Evolutionary conservation across 768 basidiomycete genomes (phyloP), one percentile per base, ranked within the genome.

Genomic region (Pisolithus microcarpus): DNA sequence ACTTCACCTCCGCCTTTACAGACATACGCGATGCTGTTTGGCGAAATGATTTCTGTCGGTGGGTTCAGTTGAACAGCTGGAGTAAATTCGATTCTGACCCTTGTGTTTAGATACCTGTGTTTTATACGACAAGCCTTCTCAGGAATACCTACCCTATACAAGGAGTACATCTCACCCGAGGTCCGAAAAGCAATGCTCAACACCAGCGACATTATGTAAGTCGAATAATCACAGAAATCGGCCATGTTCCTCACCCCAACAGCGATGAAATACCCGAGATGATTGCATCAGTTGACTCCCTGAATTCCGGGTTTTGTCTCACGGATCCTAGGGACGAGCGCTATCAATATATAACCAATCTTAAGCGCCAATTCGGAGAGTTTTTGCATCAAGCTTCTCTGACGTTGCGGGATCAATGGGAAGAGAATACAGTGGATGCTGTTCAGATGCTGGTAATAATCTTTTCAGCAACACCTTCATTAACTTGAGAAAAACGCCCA

Each of bases 31-130:
- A 87, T 59, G 79, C 70, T 51, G 68, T 79, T 39, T 73, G 78
- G 53, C 79, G 86, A 38, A 90, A 88, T 59, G 88, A 89, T 63
- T 89, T 91, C 61, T 96, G 93, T 69, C 79, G 91, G 80, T 85
- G 66, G 52, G 73, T 62, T 15, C 18, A n/a, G 18, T 36, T 8
- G 31, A 7, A 5, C 34, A n/a, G 10, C 18, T 28, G 43, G 15
- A n/a, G 9, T 4, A 5, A 23, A 26, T 16, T 16, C 11, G 7
- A 10, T 28, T 7, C 24, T 28, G 4, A 26, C 26, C 26, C 19
- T 19, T 43, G 9, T 3, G 24, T 11, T 43, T 52, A 80, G 89
- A 43, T 84, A 81, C 62, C 69, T 91, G 39, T 79, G 84, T 54
- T 78, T 82, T 24, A 79, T 85, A 16, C 78, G 85, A 58, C 81